phyloP scores from a whole-genome alignment of 495 filamentous ascomycete species.

The Daldinia childiae region DNA sequence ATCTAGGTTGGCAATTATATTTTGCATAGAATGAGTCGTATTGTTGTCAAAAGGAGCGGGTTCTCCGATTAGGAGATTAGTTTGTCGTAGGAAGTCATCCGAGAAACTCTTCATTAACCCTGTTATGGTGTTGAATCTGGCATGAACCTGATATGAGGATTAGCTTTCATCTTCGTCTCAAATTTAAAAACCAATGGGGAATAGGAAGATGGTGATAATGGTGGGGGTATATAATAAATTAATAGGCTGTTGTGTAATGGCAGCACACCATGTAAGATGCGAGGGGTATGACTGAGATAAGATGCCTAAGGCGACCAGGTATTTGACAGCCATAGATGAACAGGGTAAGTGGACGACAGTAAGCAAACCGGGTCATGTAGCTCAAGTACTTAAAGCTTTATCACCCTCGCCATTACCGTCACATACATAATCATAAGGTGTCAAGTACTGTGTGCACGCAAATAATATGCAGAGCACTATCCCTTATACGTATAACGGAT shows the following conservation, averaged over 20 bases:
- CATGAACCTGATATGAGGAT: slow-evolving; percentile 67
- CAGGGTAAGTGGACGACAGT: background rate
- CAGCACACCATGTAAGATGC: background rate
- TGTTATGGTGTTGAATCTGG: slow-evolving; percentile 75
- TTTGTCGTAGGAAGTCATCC: slow-evolving; percentile 82
- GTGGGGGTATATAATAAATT: background rate
- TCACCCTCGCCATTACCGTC: background rate
- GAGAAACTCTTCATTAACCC: slow-evolving; percentile 76
- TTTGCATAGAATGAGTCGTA: slow-evolving; percentile 56
- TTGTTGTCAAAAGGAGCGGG: slow-evolving; percentile 60
- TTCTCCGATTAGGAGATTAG: slow-evolving; percentile 77
- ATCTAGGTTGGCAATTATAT: slow-evolving; percentile 59
- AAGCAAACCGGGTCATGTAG: background rate
- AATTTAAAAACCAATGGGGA: background rate
- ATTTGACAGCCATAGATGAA: background rate
- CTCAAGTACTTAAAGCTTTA: background rate
- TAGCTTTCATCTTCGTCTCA: background rate
- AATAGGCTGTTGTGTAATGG: background rate
- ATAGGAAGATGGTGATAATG: background rate
- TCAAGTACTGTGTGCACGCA: background rate
- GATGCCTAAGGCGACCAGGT: background rate
- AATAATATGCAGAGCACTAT: background rate
- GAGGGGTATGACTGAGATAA: background rate
- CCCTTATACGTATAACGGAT: background rate
- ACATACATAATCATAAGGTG: background rate